Evolutionary conservation across 1,284 basidiomycete genomes (phyloP), one percentile per base, ranked within the genome.

Genomic region (Ganoderma resinaceum): DNA sequence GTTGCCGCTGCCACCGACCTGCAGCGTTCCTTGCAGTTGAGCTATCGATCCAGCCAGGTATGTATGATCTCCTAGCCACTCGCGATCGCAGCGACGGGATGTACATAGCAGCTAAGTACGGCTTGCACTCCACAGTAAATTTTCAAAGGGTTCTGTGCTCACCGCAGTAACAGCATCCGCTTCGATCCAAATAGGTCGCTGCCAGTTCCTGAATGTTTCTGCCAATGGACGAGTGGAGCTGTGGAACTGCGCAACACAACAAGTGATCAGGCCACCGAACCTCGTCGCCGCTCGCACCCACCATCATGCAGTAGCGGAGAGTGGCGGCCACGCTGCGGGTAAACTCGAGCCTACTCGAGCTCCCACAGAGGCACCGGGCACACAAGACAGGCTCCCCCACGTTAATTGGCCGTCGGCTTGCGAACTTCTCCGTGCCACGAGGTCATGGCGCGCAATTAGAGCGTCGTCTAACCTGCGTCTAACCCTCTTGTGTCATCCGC

Each of bases 401-500:
- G 46, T 4, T 26, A 26, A 49, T 49, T 49, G 46, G 46, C 46
- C 53, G 53, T 55, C 29, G 53, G 53, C 53, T 33, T 33, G 53
- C 7, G 29, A 33, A 55, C 14, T 2, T 16, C 14, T 57, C 31
- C n/a, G 29, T 37, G 29, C n/a, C 29, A 53, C 52, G 52, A 53
- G 55, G 55, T 57, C 55, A 57, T 57, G 55, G n/a, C 55, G 55
- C 33, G 33, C 55, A 35, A 31, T 35, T 35, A 57, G 55, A 35
- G 55, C 55, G 55, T 57, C 33, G 55, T 58, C 33, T 58, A 58
- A 37, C 29, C 42, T 42, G 35, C 33, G 55, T 58, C 33, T 58
- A 58, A 37, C 29, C 42, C 55, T 26, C 29, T 58, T 49, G 55
- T 35, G 37, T 59, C 63, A 58, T 65, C 57, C 8, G 63, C 63